phyloP scores from a whole-genome alignment of 768 basidiomycete species.

The Amanita muscaria region DNA sequence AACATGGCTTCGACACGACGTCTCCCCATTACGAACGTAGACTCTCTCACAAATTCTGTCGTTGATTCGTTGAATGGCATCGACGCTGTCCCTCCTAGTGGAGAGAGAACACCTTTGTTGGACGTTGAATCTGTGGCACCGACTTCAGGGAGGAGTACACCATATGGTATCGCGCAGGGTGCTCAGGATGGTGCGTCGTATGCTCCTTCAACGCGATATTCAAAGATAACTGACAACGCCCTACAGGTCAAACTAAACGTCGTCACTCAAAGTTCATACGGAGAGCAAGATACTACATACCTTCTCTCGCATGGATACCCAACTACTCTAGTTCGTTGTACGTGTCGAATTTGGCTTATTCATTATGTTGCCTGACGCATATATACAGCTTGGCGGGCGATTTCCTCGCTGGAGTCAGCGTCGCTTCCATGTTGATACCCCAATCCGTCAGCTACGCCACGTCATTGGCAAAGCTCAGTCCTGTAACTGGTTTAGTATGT shows the following conservation, averaged over 20 bases:
- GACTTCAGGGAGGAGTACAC: neutral
- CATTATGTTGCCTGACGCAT: neutral
- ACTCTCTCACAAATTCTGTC: constrained; percentile 12
- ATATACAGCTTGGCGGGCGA: constrained; percentile 38
- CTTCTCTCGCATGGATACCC: constrained; percentile 73
- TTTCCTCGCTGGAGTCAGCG: constrained; percentile 77
- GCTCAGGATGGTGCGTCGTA: constrained; percentile 17
- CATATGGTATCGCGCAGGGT: constrained; percentile 20
- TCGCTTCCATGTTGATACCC: constrained; percentile 78
- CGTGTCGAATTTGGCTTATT: constrained; percentile 17
- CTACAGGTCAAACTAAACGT: neutral
- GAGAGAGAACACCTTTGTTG: constrained; percentile 26
- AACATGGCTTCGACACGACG: neutral
- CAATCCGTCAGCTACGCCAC: constrained; percentile 90
- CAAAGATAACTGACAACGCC: neutral
- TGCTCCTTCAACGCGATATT: neutral
- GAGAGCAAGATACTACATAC: constrained; percentile 65
- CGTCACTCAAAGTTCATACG: constrained; percentile 30
- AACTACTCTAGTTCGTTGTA: constrained; percentile 62
- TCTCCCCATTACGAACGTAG: neutral
- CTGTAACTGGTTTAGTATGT: constrained; percentile 76
- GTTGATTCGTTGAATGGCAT: constrained; percentile 30
- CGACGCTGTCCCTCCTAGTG: constrained; percentile 16
- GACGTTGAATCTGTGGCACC: constrained; percentile 16
- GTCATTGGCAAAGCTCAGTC: constrained; percentile 77